A percentile compares a stretch with the other conserved stretches of the same genome.
Conservation (phyloP, 768 basidiomycete genomes). For the Hemileccinum rubropunctum region DNA sequence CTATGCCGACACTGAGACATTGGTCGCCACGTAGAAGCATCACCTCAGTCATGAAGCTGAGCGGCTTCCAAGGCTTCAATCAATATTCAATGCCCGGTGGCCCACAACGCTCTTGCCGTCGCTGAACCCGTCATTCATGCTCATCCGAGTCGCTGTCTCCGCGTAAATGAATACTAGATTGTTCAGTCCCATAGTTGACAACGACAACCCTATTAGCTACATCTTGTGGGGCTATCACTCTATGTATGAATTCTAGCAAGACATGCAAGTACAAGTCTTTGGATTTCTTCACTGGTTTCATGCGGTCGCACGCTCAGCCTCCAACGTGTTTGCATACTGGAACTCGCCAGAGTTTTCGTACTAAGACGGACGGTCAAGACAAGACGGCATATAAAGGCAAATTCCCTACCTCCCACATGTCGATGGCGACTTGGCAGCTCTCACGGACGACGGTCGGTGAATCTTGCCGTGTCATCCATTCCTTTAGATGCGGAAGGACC, state of each 20-base stretch:
- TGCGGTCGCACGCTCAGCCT: constrained; percentile 15
- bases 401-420: constrained; percentile 87
- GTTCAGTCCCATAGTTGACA: too few species aligned
- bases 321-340: constrained; percentile 66
- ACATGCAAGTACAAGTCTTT: neutral
- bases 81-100: too few species aligned
- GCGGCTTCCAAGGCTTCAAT: too few species aligned
- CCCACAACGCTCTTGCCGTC: too few species aligned
- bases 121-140: too few species aligned
- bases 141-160: too few species aligned
- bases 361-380: constrained; percentile 34
- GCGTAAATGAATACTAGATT: too few species aligned
- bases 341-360: constrained; percentile 81
- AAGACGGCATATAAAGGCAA: neutral
- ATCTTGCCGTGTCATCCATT: constrained; percentile 78
- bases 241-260: neutral
- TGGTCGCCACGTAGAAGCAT: too few species aligned
- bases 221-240: neutral
- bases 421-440: constrained; percentile 94
- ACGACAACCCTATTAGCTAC: too few species aligned
- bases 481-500: constrained; percentile 80
- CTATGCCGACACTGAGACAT: too few species aligned
- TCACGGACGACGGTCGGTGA: constrained; percentile 89
- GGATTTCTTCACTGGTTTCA: constrained; percentile 6
- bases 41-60: too few species aligned